Evolutionary conservation across 352 stramenopile species (phyloP).

Genomic region (Globisporangium middletonii): DNA sequence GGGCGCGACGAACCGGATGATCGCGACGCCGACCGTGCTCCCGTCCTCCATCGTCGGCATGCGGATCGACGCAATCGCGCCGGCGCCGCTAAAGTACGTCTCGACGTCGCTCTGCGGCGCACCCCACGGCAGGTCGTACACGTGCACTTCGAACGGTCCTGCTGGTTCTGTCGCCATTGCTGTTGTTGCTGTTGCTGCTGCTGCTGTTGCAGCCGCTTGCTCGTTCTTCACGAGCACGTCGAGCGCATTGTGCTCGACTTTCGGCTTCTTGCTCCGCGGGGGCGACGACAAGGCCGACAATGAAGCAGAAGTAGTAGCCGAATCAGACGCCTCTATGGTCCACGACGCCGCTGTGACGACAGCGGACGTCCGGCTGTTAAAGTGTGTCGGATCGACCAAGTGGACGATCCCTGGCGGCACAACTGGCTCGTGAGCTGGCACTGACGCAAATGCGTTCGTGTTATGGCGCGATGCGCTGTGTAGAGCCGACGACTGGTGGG

Average conservation of each 20-base stretch:
- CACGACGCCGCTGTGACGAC: background rate
- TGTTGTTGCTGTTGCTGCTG: too few relatives aligned
- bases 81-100: conserved; percentile 59
- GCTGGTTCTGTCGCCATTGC: background rate
- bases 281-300: conserved; percentile 17
- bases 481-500: too few relatives aligned
- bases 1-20: conserved; percentile 48
- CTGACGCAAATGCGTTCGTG: too few relatives aligned
- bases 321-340: too few relatives aligned
- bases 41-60: conserved; percentile 71
- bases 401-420: conserved; percentile 6
- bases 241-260: conserved; percentile 18
- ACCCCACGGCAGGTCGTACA: conserved; percentile 61
- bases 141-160: conserved; percentile 41
- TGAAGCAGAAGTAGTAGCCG: too few relatives aligned
- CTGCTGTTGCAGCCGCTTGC: background rate
- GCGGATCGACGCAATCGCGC: conserved; percentile 41
- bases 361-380: conserved; percentile 10
- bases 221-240: conserved; percentile 48
- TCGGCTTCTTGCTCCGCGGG: conserved; percentile 26
- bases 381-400: conserved; percentile 12
- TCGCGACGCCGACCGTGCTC: conserved; percentile 59
- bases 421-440: too few relatives aligned
- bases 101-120: conserved; percentile 41
- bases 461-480: too few relatives aligned